phyloP scores from a whole-genome alignment of 306 rosid genomes.

The Prunus armeniaca region DNA sequence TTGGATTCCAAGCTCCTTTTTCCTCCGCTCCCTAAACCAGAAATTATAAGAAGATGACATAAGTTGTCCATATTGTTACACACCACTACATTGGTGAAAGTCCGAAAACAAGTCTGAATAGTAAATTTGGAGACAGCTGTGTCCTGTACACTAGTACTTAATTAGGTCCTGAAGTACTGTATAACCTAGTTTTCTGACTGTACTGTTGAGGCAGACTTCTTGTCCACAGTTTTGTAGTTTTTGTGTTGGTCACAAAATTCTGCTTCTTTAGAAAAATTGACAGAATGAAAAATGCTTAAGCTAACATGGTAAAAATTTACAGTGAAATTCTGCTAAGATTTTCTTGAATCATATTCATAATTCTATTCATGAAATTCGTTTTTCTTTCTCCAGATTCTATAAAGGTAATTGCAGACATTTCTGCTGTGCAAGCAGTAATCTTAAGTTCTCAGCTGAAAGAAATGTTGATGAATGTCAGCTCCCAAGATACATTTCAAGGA shows the following conservation, averaged over 20 bases:
- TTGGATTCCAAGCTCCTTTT: background rate
- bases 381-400: constrained; percentile 52
- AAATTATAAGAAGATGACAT: background rate
- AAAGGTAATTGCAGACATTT: constrained; percentile 56
- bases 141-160: background rate
- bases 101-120: background rate
- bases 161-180: background rate
- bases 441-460: constrained; percentile 78
- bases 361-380: constrained; percentile 17
- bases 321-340: background rate
- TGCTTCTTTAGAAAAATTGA: background rate
- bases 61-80: background rate
- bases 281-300: background rate
- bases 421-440: constrained; percentile 66
- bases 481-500: constrained; percentile 47
- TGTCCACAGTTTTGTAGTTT: too few relatives aligned
- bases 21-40: background rate
- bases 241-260: background rate
- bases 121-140: background rate
- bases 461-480: constrained; percentile 55
- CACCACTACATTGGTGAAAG: background rate
- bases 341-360: background rate
- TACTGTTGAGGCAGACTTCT: background rate
- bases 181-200: background rate
- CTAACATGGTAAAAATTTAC: background rate